These are phyloP conservation scores for Phytophthora aleatoria DNA, from an alignment of 352 stramenopile species.

Conservation along the genomic window DNA sequence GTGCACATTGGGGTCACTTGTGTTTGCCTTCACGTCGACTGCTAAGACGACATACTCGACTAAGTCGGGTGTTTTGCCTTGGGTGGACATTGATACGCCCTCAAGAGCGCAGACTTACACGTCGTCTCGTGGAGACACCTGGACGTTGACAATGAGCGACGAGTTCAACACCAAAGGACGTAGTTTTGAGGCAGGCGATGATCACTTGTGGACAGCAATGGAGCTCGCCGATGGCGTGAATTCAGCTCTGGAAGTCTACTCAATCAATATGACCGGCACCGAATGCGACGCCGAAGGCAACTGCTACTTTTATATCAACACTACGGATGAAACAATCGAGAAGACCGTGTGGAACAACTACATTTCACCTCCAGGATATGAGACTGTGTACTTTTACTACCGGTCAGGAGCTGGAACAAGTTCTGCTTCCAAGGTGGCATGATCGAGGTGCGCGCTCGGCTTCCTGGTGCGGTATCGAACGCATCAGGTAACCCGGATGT, in stretches of 20 bases:
- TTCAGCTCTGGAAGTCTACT: too few relatives aligned
- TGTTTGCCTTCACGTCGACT: neutral
- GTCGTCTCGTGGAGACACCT: conserved; percentile 55
- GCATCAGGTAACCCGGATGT: too few relatives aligned
- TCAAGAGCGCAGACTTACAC: neutral
- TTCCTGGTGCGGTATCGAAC: conserved; percentile 68
- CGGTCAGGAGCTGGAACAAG: conserved; percentile 89
- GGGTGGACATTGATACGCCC: too few relatives aligned
- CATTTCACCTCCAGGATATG: too few relatives aligned
- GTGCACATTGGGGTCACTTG: conserved; percentile 1
- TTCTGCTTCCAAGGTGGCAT: conserved; percentile 95
- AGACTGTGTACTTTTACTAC: conserved; percentile 27
- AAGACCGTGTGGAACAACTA: too few relatives aligned
- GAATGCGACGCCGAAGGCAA: too few relatives aligned
- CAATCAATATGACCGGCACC: too few relatives aligned
- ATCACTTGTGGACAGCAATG: too few relatives aligned
- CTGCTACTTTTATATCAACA: too few relatives aligned
- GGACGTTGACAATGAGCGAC: conserved; percentile 70
- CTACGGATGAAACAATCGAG: too few relatives aligned
- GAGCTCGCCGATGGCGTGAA: too few relatives aligned
- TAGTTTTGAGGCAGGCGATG: conserved; percentile 83
- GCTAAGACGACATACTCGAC: conserved; percentile 26
- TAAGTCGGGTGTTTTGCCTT: too few relatives aligned
- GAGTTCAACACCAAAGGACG: conserved; percentile 50
- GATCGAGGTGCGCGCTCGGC: conserved; percentile 83